phyloP scores from a whole-genome alignment of 495 filamentous ascomycete species.

The Trichoderma asperelloides region DNA sequence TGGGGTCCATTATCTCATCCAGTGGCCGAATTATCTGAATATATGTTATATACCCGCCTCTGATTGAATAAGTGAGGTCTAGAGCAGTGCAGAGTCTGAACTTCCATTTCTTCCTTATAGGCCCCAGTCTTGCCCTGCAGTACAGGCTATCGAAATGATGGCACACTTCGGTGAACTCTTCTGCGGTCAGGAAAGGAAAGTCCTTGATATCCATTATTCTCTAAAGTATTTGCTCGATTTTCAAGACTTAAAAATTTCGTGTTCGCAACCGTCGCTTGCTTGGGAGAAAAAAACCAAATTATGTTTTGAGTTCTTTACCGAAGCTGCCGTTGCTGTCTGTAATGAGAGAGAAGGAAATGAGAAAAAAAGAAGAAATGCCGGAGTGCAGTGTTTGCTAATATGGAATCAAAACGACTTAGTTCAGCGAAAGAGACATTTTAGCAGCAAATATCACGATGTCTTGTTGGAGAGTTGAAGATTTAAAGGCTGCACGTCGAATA shows the following conservation, averaged over 20 bases:
- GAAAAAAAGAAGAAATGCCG: too few species aligned
- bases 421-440: too few species aligned
- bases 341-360: too few species aligned
- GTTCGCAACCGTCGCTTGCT: too few species aligned
- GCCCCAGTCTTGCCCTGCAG: constrained; percentile 39
- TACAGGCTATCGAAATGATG: constrained; percentile 48
- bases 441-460: too few species aligned
- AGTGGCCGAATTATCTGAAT: constrained; percentile 40
- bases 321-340: too few species aligned
- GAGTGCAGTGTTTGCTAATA: too few species aligned
- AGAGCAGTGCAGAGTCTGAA: constrained; percentile 28
- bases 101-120: constrained; percentile 34
- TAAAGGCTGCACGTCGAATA: too few species aligned
- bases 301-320: too few species aligned
- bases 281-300: too few species aligned
- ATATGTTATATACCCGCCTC: constrained; percentile 29
- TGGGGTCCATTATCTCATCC: constrained; percentile 29
- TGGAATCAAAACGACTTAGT: too few species aligned
- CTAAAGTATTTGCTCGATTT: background rate
- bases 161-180: constrained; percentile 54
- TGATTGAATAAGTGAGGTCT: constrained; percentile 22
- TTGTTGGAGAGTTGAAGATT: too few species aligned
- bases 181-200: constrained; percentile 48
- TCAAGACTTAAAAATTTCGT: background rate
- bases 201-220: constrained; percentile 18